Evolutionary conservation across 306 rosid genomes (phyloP).

Genomic region (Citrullus colocynthis): DNA sequence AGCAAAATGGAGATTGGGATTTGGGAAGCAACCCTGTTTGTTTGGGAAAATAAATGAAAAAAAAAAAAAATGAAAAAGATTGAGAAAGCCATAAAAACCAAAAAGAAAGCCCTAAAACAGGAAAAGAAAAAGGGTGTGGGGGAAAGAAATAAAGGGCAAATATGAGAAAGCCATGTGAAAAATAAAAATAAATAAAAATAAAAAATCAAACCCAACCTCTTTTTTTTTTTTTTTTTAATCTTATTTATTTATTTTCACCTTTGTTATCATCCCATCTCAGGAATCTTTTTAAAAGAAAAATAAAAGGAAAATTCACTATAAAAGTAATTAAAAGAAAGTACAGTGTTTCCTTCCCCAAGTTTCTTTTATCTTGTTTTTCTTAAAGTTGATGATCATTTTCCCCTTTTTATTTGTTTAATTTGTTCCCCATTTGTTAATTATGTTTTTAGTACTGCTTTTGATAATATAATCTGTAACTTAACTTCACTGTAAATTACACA

Average conservation of each 20-base stretch:
- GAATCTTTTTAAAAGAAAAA: not conserved
- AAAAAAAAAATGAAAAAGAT: constrained; percentile 16
- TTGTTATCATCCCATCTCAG: not conserved
- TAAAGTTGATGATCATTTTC: not conserved
- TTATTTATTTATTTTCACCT: not conserved
- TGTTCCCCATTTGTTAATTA: not conserved
- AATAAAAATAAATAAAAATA: not conserved
- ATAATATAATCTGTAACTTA: not conserved
- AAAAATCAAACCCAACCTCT: not conserved
- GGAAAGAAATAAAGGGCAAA: not conserved
- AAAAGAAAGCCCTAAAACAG: constrained; percentile 57
- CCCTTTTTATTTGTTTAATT: not conserved
- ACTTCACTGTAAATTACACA: not conserved
- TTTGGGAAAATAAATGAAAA: not conserved
- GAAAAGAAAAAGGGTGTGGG: constrained; percentile 29
- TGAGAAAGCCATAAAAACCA: constrained; percentile 58
- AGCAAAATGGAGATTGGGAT: not conserved
- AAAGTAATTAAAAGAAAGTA: not conserved
- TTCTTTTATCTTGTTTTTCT: not conserved
- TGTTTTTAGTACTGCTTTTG: not conserved
- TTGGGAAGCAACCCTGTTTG: constrained; percentile 1
- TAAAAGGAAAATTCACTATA: not conserved
- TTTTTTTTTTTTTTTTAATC: not conserved
- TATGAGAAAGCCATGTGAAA: constrained; percentile 8
- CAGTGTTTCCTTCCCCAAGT: not conserved